Conservation (phyloP, 495 filamentous ascomycete genomes). For the Penicillium ucsense region DNA sequence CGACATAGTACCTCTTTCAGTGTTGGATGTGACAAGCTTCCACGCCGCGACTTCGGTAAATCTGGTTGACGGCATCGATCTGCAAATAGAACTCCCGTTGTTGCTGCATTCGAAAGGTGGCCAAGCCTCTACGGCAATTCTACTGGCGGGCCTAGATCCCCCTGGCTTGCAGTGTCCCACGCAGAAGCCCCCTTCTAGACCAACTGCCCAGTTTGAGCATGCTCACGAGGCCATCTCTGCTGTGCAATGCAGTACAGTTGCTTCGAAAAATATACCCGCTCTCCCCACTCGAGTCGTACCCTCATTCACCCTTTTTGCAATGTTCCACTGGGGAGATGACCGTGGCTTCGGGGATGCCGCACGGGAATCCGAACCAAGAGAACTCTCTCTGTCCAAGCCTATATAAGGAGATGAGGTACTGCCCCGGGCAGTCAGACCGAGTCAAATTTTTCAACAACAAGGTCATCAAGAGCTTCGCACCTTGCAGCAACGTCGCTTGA, state of each 20-base stretch:
- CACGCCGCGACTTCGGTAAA: neutral
- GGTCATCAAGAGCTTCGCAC: no score
- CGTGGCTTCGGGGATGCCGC: no score
- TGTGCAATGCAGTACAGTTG: neutral
- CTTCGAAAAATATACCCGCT: neutral
- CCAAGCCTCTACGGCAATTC: slow-evolving; percentile 5
- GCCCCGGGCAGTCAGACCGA: no score
- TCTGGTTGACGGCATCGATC: neutral
- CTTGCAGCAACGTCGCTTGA: no score
- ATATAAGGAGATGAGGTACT: no score
- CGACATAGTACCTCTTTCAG: no score
- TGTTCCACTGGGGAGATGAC: no score
- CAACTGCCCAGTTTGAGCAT: slow-evolving; percentile 5
- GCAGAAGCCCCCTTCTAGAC: slow-evolving; percentile 1
- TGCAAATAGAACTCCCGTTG: neutral
- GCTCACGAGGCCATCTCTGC: slow-evolving; percentile 14
- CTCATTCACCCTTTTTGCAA: no score
- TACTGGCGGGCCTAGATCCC: slow-evolving; percentile 3
- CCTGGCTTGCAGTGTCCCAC: neutral
- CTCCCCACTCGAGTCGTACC: neutral
- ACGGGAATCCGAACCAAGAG: no score
- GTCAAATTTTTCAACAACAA: no score
- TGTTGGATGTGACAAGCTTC: neutral
- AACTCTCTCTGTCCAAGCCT: no score
- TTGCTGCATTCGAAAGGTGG: slow-evolving; percentile 4